phyloP scores from a whole-genome alignment of 1,284 basidiomycete genomes.

The Mycena sp. region DNA sequence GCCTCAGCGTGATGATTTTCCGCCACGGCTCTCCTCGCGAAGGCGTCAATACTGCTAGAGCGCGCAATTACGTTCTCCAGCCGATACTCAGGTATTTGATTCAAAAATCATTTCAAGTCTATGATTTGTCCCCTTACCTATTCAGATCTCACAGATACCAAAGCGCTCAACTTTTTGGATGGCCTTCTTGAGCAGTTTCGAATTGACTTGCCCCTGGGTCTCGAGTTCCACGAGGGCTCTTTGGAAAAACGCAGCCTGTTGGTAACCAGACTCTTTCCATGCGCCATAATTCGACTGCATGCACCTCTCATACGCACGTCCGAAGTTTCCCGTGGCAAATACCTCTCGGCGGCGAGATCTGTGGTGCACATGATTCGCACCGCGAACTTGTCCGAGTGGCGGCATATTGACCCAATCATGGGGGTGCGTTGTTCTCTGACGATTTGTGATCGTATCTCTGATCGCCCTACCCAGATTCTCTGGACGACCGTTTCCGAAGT shows the following conservation, averaged over 20 bases:
- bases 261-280: conserved; percentile 43
- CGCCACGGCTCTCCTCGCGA: conserved; percentile 44
- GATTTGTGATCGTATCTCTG: neutral
- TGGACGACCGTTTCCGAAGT: conserved; percentile 32
- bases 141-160: neutral
- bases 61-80: conserved; percentile 38
- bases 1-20: conserved; percentile 38
- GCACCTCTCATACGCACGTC: conserved; percentile 38
- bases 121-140: conserved; percentile 13
- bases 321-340: conserved; percentile 34
- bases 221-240: conserved; percentile 14
- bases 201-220: conserved; percentile 34
- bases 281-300: conserved; percentile 49
- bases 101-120: conserved; percentile 26
- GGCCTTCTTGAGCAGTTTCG: conserved; percentile 41
- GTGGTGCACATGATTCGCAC: conserved; percentile 36
- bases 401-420: conserved; percentile 41
- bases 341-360: conserved; percentile 38
- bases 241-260: conserved; percentile 35
- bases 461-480: conserved; percentile 26
- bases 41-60: conserved; percentile 49
- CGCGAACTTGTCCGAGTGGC: conserved; percentile 27
- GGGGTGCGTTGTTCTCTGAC: conserved; percentile 34
- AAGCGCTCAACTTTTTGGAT: conserved; percentile 39
- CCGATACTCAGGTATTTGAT: conserved; percentile 17